A percentile compares a stretch with the other conserved stretches of the same genome.
Conservation (phyloP, 441 rosid genomes). For the Bocquillonia castaneifolia region DNA sequence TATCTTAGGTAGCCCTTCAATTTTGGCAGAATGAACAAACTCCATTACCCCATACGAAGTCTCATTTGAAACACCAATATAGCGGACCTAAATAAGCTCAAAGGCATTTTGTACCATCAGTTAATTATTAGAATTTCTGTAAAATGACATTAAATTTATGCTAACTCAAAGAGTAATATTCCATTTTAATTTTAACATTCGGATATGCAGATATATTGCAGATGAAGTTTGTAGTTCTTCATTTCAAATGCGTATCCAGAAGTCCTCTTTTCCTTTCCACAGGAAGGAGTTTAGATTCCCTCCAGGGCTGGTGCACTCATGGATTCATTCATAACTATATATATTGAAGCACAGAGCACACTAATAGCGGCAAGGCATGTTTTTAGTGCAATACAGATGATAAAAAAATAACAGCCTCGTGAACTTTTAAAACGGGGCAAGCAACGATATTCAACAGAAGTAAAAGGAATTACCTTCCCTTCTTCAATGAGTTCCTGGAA, state of each 20-base stretch:
- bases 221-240: too few relatives aligned
- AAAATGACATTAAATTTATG: neutral
- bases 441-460: neutral
- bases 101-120: constrained; percentile 16
- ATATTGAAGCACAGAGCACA: neutral
- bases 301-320: neutral
- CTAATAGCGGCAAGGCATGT: neutral
- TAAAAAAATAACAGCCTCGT: neutral
- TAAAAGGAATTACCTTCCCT: constrained; percentile 62
- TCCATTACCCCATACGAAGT: constrained; percentile 93
- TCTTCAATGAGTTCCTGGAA: constrained; percentile 73
- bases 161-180: neutral
- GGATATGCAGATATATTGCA: too few relatives aligned
- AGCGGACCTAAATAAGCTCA: constrained; percentile 55
- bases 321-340: neutral
- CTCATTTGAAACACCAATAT: constrained; percentile 87
- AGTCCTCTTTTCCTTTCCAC: neutral
- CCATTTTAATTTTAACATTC: too few relatives aligned
- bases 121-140: constrained; percentile 4
- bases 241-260: neutral
- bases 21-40: constrained; percentile 77
- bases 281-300: neutral
- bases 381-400: neutral
- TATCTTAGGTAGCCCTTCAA: constrained; percentile 80
- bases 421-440: neutral